A percentile compares a stretch with the other conserved stretches of the same genome.
Conservation (phyloP, 768 basidiomycete genomes). For the Boletus rubescentipes region DNA sequence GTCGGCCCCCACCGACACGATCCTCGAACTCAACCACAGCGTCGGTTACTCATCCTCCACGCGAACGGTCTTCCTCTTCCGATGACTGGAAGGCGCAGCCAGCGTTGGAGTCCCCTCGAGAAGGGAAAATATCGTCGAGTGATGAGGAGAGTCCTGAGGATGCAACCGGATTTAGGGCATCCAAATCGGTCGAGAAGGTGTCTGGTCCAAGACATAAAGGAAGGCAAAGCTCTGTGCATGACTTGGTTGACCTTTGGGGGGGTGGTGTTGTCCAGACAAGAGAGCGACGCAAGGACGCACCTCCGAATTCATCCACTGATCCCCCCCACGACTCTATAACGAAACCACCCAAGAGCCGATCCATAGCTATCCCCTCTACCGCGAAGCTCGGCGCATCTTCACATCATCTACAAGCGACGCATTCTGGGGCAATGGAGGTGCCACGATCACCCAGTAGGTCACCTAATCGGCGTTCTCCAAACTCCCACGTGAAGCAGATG, state of each 20-base stretch:
- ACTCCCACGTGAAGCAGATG: conserved; percentile 32
- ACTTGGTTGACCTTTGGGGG: conserved; percentile 78
- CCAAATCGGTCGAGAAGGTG: conserved; percentile 23
- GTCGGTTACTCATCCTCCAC: conserved; percentile 9
- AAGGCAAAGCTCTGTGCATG: conserved; percentile 81
- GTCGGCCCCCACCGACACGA: conserved; percentile 8
- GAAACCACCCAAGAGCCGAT: conserved; percentile 22
- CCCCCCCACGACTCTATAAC: conserved; percentile 9
- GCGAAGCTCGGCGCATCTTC: conserved; percentile 23
- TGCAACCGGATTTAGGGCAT: conserved; percentile 28
- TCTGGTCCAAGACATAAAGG: conserved; percentile 38
- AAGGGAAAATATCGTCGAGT: conserved; percentile 48
- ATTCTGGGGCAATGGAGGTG: conserved; percentile 15
- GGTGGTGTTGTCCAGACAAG: conserved; percentile 46
- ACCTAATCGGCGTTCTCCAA: conserved; percentile 28
- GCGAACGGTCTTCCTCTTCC: conserved; percentile 31
- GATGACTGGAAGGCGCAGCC: conserved; percentile 52
- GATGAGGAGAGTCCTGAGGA: conserved; percentile 59
- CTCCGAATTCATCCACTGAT: conserved; percentile 19
- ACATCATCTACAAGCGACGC: conserved; percentile 23
- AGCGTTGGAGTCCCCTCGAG: conserved; percentile 22
- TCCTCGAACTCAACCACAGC: conserved; percentile 6
- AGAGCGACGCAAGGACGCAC: conserved; percentile 39
- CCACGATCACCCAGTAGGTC: conserved; percentile 31
- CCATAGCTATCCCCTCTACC: conserved; percentile 17